phyloP scores from a whole-genome alignment of 352 stramenopile species.

The Phytophthora quininea region DNA sequence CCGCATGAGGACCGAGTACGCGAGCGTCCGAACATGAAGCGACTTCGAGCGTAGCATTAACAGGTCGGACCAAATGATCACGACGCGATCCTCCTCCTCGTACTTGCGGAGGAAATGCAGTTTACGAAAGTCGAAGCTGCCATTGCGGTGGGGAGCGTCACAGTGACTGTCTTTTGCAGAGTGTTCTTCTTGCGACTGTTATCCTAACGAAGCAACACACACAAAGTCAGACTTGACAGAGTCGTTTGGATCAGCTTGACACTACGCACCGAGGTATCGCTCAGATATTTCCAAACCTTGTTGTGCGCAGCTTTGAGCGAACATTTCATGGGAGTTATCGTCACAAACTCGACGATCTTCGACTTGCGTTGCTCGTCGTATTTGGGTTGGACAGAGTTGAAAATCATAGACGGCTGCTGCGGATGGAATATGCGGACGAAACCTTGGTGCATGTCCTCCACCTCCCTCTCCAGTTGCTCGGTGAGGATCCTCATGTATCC shows the following conservation, averaged over 20 bases:
- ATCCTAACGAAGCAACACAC: background rate
- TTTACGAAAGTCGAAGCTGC: slow-evolving; percentile 9
- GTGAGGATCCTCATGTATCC: background rate
- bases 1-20: slow-evolving; percentile 10
- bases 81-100: slow-evolving; percentile 11
- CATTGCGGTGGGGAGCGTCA: slow-evolving; percentile 3
- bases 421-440: slow-evolving; percentile 9
- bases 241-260: background rate
- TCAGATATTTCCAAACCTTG: slow-evolving; percentile 12
- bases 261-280: slow-evolving; percentile 5
- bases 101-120: slow-evolving; percentile 18
- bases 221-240: background rate
- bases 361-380: slow-evolving; percentile 11
- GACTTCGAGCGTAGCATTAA: slow-evolving; percentile 14
- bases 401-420: background rate
- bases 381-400: background rate
- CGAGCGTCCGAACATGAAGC: slow-evolving; percentile 10
- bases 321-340: slow-evolving; percentile 16
- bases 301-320: slow-evolving; percentile 3
- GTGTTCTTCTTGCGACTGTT: slow-evolving; percentile 4
- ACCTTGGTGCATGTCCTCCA: slow-evolving; percentile 6
- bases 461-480: slow-evolving; percentile 12
- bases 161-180: slow-evolving; percentile 4
- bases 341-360: slow-evolving; percentile 13
- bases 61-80: slow-evolving; percentile 15